Percentiles rank a stretch among this genome's conserved stretches.
Evolutionary conservation across 495 filamentous ascomycete species (phyloP).

Genomic region (Penicillium coffeae): DNA sequence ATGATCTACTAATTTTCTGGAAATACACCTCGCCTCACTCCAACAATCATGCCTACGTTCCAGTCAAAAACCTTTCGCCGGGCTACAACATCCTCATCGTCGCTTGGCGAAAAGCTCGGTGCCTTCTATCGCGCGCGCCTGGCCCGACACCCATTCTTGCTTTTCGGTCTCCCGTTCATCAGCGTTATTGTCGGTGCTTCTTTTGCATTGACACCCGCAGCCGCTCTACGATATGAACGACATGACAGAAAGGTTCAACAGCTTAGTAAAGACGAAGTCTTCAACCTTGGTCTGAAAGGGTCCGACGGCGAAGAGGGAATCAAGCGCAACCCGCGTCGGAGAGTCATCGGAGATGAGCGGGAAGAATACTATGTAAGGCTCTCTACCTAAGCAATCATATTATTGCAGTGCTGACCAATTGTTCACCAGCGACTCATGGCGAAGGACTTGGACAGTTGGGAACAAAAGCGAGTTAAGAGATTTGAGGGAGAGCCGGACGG

Average conservation of each 20-base stretch:
- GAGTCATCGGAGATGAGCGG: slow-evolving; percentile 55
- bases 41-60: slow-evolving; percentile 63
- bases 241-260: slow-evolving; percentile 83
- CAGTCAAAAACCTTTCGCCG: slow-evolving; percentile 66
- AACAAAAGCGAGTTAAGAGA: slow-evolving; percentile 86
- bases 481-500: slow-evolving; percentile 88
- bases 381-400: neutral
- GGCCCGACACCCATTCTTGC: slow-evolving; percentile 74
- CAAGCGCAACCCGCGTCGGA: slow-evolving; percentile 43
- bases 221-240: slow-evolving; percentile 87
- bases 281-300: slow-evolving; percentile 65
- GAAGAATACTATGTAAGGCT: slow-evolving; percentile 90
- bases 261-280: slow-evolving; percentile 71
- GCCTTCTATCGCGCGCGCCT: slow-evolving; percentile 70
- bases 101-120: slow-evolving; percentile 60
- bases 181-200: slow-evolving; percentile 87
- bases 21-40: neutral
- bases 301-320: slow-evolving; percentile 44
- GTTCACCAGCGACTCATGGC: slow-evolving; percentile 69
- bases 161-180: slow-evolving; percentile 96
- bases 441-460: slow-evolving; percentile 94
- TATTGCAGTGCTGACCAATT: slow-evolving; percentile 5
- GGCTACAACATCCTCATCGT: slow-evolving; percentile 41
- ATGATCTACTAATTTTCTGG: neutral
- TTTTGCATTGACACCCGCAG: slow-evolving; percentile 90